Evolutionary conservation across 108 stramenopile species (phyloP).

Genomic region (Fistulifera pelliculosa): DNA sequence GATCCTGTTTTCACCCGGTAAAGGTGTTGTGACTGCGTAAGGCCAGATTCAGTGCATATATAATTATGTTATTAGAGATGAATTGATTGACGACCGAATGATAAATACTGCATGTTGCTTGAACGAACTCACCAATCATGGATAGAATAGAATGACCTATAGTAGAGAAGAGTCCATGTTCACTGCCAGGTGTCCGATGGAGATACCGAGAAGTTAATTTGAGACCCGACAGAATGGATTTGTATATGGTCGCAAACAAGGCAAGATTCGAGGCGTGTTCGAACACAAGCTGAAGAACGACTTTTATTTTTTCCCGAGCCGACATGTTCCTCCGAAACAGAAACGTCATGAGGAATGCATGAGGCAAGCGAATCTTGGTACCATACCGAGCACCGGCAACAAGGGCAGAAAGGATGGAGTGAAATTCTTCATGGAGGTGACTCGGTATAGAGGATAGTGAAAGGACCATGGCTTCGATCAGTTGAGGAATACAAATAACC

Average conservation of each 20-base stretch:
- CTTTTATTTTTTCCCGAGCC: conserved; percentile 35
- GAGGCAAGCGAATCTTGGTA: conserved; percentile 75
- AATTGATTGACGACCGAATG: no score
- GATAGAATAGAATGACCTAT: conserved; percentile 13
- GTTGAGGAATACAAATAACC: no score
- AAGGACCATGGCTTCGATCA: no score
- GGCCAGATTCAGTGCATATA: neutral
- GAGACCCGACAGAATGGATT: conserved; percentile 45
- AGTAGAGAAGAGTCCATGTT: conserved; percentile 6
- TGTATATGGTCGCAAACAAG: conserved; percentile 75
- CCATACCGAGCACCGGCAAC: conserved; percentile 74
- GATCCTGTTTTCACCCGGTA: conserved; percentile 2
- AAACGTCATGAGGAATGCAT: conserved; percentile 74
- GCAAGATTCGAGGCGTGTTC: conserved; percentile 71
- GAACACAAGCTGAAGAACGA: conserved; percentile 37
- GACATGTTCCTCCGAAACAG: conserved; percentile 55
- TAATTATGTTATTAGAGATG: no score
- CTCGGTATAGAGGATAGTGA: no score
- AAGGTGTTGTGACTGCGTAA: conserved; percentile 20
- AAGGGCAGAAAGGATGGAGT: conserved; percentile 53
- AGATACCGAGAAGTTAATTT: conserved; percentile 34
- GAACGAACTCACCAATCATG: conserved; percentile 21
- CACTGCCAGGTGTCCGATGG: neutral
- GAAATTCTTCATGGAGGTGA: conserved; percentile 31
- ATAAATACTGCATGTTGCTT: no score